Evolutionary conservation across 495 filamentous ascomycete genomes (phyloP).

Genomic region (Hypoxylon fuscum): DNA sequence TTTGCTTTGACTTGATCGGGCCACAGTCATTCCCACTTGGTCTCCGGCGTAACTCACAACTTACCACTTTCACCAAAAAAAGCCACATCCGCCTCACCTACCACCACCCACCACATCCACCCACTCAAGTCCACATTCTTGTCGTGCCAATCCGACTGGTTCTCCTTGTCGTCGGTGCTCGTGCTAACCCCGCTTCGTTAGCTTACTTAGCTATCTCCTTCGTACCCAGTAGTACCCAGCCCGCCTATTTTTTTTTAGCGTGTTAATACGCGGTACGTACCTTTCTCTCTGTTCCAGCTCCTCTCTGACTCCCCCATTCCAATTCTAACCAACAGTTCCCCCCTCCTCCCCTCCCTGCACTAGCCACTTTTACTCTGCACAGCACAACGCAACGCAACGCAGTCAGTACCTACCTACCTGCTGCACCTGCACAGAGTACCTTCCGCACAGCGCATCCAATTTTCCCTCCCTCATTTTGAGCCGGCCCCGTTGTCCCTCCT

Average conservation of each 20-base stretch:
- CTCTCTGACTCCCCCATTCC: constrained; percentile 20
- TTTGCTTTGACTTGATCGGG: constrained; percentile 32
- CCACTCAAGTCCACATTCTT: constrained; percentile 22
- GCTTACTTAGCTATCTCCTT: constrained; percentile 10
- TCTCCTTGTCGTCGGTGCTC: constrained; percentile 10
- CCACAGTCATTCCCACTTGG: constrained; percentile 27
- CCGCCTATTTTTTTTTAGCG: constrained; percentile 30
- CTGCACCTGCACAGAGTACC: constrained; percentile 10
- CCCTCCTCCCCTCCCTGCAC: constrained; percentile 30
- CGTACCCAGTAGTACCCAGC: no score
- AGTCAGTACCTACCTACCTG: background rate
- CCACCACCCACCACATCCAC: background rate
- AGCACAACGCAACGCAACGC: constrained; percentile 20
- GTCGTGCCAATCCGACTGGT: constrained; percentile 37
- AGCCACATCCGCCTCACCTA: constrained; percentile 40
- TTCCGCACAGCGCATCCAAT: constrained; percentile 42
- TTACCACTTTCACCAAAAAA: constrained; percentile 30
- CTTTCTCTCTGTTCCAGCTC: background rate
- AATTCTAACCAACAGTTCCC: constrained; percentile 5
- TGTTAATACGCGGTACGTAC: constrained; percentile 21
- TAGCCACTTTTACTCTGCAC: constrained; percentile 39
- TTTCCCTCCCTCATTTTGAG: constrained; percentile 50
- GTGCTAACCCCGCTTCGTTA: constrained; percentile 21
- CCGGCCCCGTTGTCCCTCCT: constrained; percentile 48
- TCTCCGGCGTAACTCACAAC: constrained; percentile 27